A percentile compares a stretch with the other conserved stretches of the same genome.
Evolutionary conservation across 2,329 filamentous ascomycete species (phyloP).

Genomic region (Aureobasidium sp.): DNA sequence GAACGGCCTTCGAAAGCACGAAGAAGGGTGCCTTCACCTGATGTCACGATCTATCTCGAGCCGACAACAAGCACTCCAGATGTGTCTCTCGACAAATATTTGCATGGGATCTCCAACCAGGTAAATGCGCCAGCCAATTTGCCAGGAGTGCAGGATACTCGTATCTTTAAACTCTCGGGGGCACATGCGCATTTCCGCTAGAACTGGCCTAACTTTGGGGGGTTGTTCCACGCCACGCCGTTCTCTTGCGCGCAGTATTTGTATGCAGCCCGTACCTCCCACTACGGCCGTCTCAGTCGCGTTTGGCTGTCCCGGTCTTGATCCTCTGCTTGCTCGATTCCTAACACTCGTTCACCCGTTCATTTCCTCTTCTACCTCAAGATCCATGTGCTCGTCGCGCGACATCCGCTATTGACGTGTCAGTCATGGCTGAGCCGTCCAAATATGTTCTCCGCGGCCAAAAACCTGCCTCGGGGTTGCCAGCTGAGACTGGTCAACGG

Average conservation of each 20-base stretch:
- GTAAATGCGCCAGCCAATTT: neutral
- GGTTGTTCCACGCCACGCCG: conserved; percentile 8
- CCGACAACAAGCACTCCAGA: neutral
- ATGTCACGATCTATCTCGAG: neutral
- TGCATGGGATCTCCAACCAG: neutral
- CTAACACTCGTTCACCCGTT: neutral
- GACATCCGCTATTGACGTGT: neutral
- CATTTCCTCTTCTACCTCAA: neutral
- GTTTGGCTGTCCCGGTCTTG: neutral
- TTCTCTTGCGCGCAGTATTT: neutral
- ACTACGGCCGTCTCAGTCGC: neutral
- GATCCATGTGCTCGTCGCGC: neutral
- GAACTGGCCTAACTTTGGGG: neutral
- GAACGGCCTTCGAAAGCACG: neutral
- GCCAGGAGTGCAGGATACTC: neutral
- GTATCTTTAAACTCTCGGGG: neutral
- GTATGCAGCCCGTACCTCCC: neutral
- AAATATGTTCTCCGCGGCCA: conserved; percentile 1
- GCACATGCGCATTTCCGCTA: neutral
- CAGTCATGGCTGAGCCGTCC: conserved; percentile 1
- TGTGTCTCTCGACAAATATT: neutral
- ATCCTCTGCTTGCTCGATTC: neutral
- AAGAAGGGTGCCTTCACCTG: neutral
- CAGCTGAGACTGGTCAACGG: neutral
- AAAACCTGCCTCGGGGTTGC: neutral